phyloP scores from a whole-genome alignment of 345 rosid species.

The Melaleuca alternifolia region DNA sequence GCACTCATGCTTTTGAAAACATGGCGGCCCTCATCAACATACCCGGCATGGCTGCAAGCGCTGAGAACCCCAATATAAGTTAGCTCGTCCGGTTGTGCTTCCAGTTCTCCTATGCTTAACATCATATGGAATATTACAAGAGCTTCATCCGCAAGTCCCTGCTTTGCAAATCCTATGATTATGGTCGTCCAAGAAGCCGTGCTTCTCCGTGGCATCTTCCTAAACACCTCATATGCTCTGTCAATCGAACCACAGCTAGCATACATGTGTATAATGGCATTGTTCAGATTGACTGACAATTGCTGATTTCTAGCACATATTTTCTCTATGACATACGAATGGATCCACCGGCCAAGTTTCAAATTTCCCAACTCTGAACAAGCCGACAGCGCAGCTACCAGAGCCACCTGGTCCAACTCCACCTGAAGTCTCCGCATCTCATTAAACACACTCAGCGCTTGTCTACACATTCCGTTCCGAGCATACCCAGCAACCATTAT shows the following conservation, averaged over 20 bases:
- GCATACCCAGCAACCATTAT: constrained; percentile 46
- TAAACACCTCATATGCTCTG: constrained; percentile 42
- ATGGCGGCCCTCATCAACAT: constrained; percentile 38
- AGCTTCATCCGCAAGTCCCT: constrained; percentile 43
- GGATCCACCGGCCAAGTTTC: constrained; percentile 54
- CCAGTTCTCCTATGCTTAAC: constrained; percentile 18
- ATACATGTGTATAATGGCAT: constrained; percentile 51
- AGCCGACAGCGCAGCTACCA: constrained; percentile 52
- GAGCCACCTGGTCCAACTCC: constrained; percentile 36
- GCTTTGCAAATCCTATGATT: constrained; percentile 46
- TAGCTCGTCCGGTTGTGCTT: constrained; percentile 35
- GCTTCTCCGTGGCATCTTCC: constrained; percentile 34
- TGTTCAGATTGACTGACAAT: constrained; percentile 38
- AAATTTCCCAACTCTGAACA: constrained; percentile 54
- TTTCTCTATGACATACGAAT: constrained; percentile 34
- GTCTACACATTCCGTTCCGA: constrained; percentile 35
- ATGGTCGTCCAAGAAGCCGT: constrained; percentile 54
- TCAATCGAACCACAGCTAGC: constrained; percentile 49
- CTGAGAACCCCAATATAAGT: constrained; percentile 42
- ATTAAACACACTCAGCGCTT: constrained; percentile 39
- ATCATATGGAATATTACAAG: constrained; percentile 25
- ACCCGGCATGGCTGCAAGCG: constrained; percentile 49
- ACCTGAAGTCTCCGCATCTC: constrained; percentile 42
- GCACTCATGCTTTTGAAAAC: constrained; percentile 32
- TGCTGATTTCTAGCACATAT: constrained; percentile 19